These are phyloP conservation scores for Leccinum uliginosum DNA, from an alignment of 768 basidiomycete genomes.

Conservation along the genomic window DNA sequence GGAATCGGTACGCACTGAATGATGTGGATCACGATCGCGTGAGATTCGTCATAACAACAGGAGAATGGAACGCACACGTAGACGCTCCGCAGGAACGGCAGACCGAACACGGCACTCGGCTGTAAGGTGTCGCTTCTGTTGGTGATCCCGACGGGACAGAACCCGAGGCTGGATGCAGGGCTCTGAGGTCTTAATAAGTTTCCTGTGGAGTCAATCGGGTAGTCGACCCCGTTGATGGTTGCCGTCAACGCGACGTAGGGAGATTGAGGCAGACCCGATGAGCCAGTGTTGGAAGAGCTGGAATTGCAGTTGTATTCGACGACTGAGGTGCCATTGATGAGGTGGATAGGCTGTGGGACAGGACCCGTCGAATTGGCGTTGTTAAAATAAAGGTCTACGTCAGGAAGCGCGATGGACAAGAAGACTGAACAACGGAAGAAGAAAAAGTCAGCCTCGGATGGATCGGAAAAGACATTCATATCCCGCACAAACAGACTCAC, in stretches of 20 bases:
- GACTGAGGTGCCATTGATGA: background rate
- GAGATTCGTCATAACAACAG: background rate
- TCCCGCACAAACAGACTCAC: conserved; percentile 9
- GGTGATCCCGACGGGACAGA: conserved; percentile 22
- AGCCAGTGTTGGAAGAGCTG: background rate
- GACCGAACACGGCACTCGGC: conserved; percentile 18
- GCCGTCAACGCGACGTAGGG: conserved; percentile 24
- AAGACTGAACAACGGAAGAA: conserved; percentile 8
- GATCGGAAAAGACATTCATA: background rate
- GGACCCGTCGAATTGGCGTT: conserved; percentile 20
- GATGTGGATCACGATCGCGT: background rate
- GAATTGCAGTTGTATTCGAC: conserved; percentile 17
- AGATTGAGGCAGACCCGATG: conserved; percentile 2
- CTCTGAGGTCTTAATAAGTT: conserved; percentile 19
- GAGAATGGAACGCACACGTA: conserved; percentile 18
- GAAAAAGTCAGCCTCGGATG: background rate
- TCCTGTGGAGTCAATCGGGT: conserved; percentile 23
- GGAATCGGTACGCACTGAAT: conserved; percentile 30
- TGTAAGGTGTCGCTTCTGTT: conserved; percentile 9
- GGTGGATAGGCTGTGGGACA: conserved; percentile 9
- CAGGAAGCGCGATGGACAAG: conserved; percentile 16
- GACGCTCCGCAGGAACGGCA: conserved; percentile 30
- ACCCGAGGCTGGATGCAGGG: background rate
- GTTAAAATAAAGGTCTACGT: conserved; percentile 15
- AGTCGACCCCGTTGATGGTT: conserved; percentile 32